Evolutionary conservation across 1,284 basidiomycete genomes (phyloP), one percentile per base, ranked within the genome.

Genomic region (Boletus smithii): DNA sequence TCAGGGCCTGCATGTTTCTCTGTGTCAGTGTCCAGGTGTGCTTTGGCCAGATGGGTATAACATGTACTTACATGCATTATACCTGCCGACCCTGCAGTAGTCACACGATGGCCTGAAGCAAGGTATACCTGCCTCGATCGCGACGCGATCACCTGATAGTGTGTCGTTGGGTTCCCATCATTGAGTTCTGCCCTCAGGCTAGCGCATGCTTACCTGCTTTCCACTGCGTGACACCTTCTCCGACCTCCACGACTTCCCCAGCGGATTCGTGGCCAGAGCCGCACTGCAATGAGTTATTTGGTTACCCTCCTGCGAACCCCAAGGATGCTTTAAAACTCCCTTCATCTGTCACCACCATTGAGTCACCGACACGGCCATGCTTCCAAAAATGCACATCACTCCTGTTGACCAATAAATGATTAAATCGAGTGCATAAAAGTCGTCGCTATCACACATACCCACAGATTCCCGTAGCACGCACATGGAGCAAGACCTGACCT

Each of bases 321-420:
- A 18, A 24, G 13, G 18, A 36, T 20, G 8, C 13, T 26, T 8
- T 20, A n/a, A 5, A 22, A 46, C 37, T 47, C 50, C 78, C 79
- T 66, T 81, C 79, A 49, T 82, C 81, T 22, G 74, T 77, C 27
- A 83, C 81, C 23, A 83, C 68, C 81, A 84, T 84, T 1, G 79
- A 79, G 54, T 81, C 78, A 16, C 80, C 80, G 44, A 84, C 74
- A 26, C 76, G 67, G 4, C 80, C 80, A 61, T 83, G 80, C 53
- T 81, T 73, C 80, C 80, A 83, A 60, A 83, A 83, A 59, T 83
- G 80, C 53, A 83, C 77, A 50, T 83, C 80, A 44, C 77, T 77
- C 68, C 76, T 78, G 50, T 48, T 22, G 29, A 34, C 38, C 32
- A 26, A 36, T 20, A 16, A 1, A 9, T 16, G 33, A 32, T 46